Conservation (phyloP, 805 yeast genomes). For the Scheffersomyces ergatensis region DNA sequence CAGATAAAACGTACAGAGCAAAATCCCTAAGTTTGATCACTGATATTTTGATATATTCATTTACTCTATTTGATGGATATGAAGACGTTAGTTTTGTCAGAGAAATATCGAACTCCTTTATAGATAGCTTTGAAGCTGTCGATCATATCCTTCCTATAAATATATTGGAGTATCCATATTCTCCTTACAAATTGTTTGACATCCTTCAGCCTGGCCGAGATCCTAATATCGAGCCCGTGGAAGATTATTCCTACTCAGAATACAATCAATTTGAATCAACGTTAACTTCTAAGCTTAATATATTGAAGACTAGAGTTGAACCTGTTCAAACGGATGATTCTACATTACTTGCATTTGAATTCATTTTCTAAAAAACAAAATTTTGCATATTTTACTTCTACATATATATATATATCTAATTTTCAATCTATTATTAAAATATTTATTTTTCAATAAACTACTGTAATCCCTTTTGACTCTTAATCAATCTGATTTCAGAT, state of each 20-base stretch:
- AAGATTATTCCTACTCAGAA: background rate
- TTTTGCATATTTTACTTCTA: constrained; percentile 2
- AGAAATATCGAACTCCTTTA: background rate
- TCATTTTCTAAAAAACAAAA: background rate
- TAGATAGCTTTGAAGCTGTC: background rate
- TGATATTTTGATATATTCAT: constrained; percentile 16
- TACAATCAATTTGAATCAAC: background rate
- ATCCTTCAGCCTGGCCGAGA: constrained; percentile 4
- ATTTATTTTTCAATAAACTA: constrained; percentile 1
- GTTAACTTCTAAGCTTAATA: background rate
- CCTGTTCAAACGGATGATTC: background rate
- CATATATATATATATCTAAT: constrained; percentile 1
- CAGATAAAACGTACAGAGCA: constrained; percentile 4
- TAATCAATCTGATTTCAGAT: constrained; percentile 57
- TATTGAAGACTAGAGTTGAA: background rate
- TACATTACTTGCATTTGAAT: constrained; percentile 1
- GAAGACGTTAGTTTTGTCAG: constrained; percentile 19
- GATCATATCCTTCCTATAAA: constrained; percentile 7
- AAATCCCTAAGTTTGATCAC: constrained; percentile 5
- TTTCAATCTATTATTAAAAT: background rate
- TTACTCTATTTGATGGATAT: constrained; percentile 31
- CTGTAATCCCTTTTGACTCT: constrained; percentile 38
- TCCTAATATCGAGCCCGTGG: background rate
- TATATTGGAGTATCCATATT: constrained; percentile 4
- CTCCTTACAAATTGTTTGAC: constrained; percentile 5